Base-by-base conservation (phyloP, 345 rosid genomes). In the Ailanthus altissimus region DNA sequence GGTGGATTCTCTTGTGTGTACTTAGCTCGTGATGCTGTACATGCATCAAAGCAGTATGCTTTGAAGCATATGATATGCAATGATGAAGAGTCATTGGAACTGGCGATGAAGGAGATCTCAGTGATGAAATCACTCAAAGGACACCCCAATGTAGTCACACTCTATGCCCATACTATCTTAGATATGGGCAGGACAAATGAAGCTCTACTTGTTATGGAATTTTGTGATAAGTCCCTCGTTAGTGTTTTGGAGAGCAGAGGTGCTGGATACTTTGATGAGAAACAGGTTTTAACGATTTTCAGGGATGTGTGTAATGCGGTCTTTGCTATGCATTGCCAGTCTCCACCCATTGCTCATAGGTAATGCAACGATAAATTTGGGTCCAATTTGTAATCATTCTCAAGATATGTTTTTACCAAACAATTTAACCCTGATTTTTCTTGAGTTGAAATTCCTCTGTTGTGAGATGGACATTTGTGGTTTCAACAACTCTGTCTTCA, bases 1-100 rank as follows among this genome's bases (percentile, higher is more conserved):
- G 98, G 98, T 65, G 98, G 99, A 9, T 97, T 97, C 86, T 97
- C 99, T 0, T 88, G 93, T 61, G 99, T 97, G 58, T 94, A 97
- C 85, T 78, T 89, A 68, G 98, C 97, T 61, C 91, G 85, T 65
- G 99, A 97, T 85, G 85, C 87, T 60, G 65, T 81, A 38, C 86
- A 92, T 69, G 57, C 81, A 28, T 87, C 98, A 14, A 94, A 87
- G 87, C 98, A 97, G 74, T 97, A 91, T 69, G 99, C 98, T 45
- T 82, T 97, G 73, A 97, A 97, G 85, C 99, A 97, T 78, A 94
- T 97, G 65, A 90, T 97, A 68, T 97, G 97, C 86, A 88, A 91
- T n/a, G 94, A 90, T 56, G 92, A 90, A 56, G 99, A 97, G 75
- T 90, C 97, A 0, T 79, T 91, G 67, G 94, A 88, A 72, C 86